Evolutionary conservation across 140 eudicot genomes (phyloP).

Genomic region (Cichorium intybus): DNA sequence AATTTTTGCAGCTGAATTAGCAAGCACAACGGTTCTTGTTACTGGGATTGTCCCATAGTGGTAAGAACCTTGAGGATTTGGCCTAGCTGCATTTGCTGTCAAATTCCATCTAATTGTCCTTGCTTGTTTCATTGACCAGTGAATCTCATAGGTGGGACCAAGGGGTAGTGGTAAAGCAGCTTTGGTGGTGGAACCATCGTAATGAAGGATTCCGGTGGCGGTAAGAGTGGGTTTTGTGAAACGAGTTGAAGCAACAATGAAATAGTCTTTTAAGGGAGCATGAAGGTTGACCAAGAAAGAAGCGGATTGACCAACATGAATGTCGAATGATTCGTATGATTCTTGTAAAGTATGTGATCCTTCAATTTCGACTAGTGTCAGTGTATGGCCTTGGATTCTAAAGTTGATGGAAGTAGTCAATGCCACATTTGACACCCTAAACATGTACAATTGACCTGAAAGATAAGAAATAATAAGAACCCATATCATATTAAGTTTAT

Average conservation of each 20-base stretch:
- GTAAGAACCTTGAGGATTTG: constrained; percentile 87
- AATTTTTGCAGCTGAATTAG: constrained; percentile 49
- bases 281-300: constrained; percentile 56
- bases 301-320: constrained; percentile 79
- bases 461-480: neutral
- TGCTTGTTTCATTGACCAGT: constrained; percentile 95
- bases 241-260: constrained; percentile 75
- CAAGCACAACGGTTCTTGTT: constrained; percentile 53
- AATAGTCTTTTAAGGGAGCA: constrained; percentile 49
- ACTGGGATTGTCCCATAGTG: constrained; percentile 69
- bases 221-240: constrained; percentile 52
- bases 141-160: constrained; percentile 58
- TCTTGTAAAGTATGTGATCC: constrained; percentile 69
- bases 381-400: constrained; percentile 64
- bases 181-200: constrained; percentile 40
- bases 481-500: neutral
- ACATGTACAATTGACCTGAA: constrained; percentile 61
- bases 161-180: constrained; percentile 57
- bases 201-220: constrained; percentile 57
- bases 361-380: constrained; percentile 68
- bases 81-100: constrained; percentile 95
- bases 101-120: constrained; percentile 81
- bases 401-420: constrained; percentile 65
- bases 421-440: constrained; percentile 78
- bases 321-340: constrained; percentile 63